phyloP scores from a whole-genome alignment of 768 basidiomycete species.

The Pulveroboletus sp. region DNA sequence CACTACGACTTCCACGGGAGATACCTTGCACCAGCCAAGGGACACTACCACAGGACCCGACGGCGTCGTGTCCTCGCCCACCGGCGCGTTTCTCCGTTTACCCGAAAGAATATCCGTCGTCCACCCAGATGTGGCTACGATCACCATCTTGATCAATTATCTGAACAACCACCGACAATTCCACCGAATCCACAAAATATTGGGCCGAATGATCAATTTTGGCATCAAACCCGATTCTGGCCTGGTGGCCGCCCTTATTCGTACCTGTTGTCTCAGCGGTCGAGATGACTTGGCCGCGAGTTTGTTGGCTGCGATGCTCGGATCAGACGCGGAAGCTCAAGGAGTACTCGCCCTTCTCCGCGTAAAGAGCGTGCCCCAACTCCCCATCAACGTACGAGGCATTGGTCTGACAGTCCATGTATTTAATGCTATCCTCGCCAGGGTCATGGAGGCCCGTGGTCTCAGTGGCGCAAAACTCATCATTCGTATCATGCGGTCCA shows the following conservation, averaged over 20 bases:
- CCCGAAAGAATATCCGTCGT: slow-evolving; percentile 14
- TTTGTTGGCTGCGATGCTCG: slow-evolving; percentile 47
- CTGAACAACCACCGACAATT: slow-evolving; percentile 43
- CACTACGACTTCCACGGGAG: slow-evolving; percentile 22
- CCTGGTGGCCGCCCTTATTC: slow-evolving; percentile 50
- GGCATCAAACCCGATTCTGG: slow-evolving; percentile 43
- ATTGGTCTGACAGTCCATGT: slow-evolving; percentile 39
- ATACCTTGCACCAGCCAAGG: slow-evolving; percentile 15
- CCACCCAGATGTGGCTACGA: slow-evolving; percentile 54
- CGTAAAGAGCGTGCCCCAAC: slow-evolving; percentile 13
- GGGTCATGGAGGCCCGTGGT: slow-evolving; percentile 45
- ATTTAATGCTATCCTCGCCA: slow-evolving; percentile 59
- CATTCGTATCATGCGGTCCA: slow-evolving; percentile 51
- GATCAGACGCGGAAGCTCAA: slow-evolving; percentile 22
- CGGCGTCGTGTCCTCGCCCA: slow-evolving; percentile 20
- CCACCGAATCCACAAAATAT: slow-evolving; percentile 40
- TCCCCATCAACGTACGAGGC: slow-evolving; percentile 27
- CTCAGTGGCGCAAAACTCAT: slow-evolving; percentile 43
- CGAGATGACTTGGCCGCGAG: slow-evolving; percentile 47
- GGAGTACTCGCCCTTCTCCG: slow-evolving; percentile 18
- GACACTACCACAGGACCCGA: slow-evolving; percentile 29
- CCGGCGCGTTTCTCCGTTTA: background rate
- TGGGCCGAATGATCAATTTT: slow-evolving; percentile 42
- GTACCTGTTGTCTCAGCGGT: slow-evolving; percentile 47
- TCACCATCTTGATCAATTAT: slow-evolving; percentile 57